A percentile compares a stretch with the other conserved stretches of the same genome.
Evolutionary conservation across 2,329 filamentous ascomycete genomes (phyloP).

Genomic region (Ceratocystis cubensis): DNA sequence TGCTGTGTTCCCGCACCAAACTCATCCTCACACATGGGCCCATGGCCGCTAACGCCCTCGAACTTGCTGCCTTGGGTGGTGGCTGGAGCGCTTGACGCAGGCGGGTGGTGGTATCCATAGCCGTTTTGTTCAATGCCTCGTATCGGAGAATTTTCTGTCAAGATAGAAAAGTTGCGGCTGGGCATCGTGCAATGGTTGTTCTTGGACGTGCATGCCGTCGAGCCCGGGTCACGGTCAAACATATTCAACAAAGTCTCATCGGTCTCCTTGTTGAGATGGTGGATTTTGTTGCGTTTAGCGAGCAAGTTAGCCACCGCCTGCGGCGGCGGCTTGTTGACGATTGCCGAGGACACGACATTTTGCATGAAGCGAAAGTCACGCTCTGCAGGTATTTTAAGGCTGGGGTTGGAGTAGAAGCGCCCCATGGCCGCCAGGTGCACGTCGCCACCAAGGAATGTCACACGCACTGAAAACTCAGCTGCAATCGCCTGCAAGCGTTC

Average conservation of each 20-base stretch:
- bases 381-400: conserved; percentile 61
- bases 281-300: conserved; percentile 75
- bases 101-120: neutral
- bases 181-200: conserved; percentile 83
- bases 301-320: conserved; percentile 80
- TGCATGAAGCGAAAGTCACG: conserved; percentile 88
- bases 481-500: conserved; percentile 73
- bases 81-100: conserved; percentile 16
- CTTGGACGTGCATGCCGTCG: conserved; percentile 55
- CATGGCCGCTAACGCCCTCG: conserved; percentile 50
- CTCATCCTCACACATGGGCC: conserved; percentile 64
- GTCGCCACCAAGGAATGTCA: conserved; percentile 88
- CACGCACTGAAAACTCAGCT: conserved; percentile 71
- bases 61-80: conserved; percentile 26
- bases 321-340: conserved; percentile 88
- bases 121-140: conserved; percentile 25
- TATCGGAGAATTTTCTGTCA: conserved; percentile 72
- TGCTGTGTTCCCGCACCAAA: conserved; percentile 65
- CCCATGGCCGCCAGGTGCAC: conserved; percentile 87
- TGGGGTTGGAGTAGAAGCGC: conserved; percentile 86
- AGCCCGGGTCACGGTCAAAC: conserved; percentile 80
- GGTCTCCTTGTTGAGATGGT: conserved; percentile 57
- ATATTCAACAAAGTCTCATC: conserved; percentile 91
- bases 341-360: conserved; percentile 86
- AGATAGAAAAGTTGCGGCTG: conserved; percentile 82